These are phyloP conservation scores for Epichloe glyceriae DNA, from an alignment of 2,329 filamentous ascomycete species.

Conservation along the genomic window DNA sequence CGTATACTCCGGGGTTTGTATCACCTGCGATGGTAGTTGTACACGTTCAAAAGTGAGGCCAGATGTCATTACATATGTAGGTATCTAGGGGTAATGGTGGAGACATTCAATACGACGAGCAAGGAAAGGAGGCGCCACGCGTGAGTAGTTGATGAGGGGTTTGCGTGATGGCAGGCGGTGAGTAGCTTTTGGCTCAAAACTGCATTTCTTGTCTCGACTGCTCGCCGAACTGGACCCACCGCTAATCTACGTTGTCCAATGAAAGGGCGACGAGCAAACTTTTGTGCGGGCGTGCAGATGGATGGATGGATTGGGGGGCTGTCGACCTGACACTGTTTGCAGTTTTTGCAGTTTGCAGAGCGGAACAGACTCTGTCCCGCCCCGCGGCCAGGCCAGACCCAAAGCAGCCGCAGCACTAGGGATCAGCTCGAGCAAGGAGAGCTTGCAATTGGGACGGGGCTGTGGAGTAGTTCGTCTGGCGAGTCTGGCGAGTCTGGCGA, in stretches of 20 bases:
- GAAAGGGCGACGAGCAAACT: slow-evolving; percentile 22
- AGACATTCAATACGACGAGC: background rate
- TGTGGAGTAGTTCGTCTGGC: background rate
- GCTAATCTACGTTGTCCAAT: slow-evolving; percentile 18
- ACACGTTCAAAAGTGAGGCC: background rate
- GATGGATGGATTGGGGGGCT: background rate
- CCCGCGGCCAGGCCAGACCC: background rate
- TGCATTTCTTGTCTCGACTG: slow-evolving; percentile 8
- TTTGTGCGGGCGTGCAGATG: slow-evolving; percentile 9
- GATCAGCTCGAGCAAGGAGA: background rate
- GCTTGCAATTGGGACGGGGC: background rate
- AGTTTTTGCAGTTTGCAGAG: background rate
- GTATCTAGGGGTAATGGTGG: no score
- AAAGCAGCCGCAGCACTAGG: background rate
- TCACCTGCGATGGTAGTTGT: background rate
- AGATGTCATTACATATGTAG: no score
- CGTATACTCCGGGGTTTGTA: background rate
- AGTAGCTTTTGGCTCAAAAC: slow-evolving; percentile 12
- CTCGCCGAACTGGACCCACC: slow-evolving; percentile 8
- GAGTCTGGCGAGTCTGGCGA: no score
- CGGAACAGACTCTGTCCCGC: background rate
- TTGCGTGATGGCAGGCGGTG: slow-evolving; percentile 2
- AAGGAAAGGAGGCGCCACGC: background rate
- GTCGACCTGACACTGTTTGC: slow-evolving; percentile 1
- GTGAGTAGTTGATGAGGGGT: background rate